Evolutionary conservation across 2,329 filamentous ascomycete genomes (phyloP).

Genomic region (Venturia asperata): DNA sequence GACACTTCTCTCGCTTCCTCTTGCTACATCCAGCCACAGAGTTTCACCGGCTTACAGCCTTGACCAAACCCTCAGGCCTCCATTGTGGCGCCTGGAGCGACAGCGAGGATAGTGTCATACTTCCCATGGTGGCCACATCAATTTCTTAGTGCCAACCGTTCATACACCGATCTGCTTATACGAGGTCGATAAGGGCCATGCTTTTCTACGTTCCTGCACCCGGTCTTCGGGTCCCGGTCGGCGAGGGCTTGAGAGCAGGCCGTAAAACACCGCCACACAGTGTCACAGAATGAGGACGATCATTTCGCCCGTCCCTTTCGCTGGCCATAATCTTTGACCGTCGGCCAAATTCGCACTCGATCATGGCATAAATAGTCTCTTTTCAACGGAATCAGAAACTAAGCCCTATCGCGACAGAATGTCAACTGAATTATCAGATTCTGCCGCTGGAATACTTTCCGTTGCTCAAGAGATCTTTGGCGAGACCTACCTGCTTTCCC

Average conservation of each 20-base stretch:
- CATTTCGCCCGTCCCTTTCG: neutral
- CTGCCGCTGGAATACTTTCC: neutral
- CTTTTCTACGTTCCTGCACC: neutral
- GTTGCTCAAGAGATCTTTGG: conserved; percentile 1
- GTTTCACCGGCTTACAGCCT: no score
- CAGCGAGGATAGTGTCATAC: no score
- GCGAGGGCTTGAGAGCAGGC: neutral
- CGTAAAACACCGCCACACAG: no score
- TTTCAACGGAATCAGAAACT: neutral
- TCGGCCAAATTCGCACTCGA: neutral
- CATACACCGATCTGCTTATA: no score
- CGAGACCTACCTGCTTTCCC: neutral
- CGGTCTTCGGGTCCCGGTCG: neutral
- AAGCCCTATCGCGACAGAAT: neutral
- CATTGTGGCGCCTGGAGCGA: no score
- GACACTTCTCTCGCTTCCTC: no score
- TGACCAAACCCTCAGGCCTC: no score
- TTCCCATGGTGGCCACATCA: no score
- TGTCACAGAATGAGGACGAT: no score
- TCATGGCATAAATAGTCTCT: neutral
- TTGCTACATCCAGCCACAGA: no score
- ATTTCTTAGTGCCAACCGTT: no score
- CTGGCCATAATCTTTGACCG: neutral
- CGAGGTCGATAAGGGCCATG: no score
- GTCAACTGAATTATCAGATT: neutral